Percentiles rank a stretch among this genome's conserved stretches.
These are phyloP conservation scores for Lentinula novae-zelandiae DNA, from an alignment of 1,284 basidiomycete genomes.

Conservation along the genomic window DNA sequence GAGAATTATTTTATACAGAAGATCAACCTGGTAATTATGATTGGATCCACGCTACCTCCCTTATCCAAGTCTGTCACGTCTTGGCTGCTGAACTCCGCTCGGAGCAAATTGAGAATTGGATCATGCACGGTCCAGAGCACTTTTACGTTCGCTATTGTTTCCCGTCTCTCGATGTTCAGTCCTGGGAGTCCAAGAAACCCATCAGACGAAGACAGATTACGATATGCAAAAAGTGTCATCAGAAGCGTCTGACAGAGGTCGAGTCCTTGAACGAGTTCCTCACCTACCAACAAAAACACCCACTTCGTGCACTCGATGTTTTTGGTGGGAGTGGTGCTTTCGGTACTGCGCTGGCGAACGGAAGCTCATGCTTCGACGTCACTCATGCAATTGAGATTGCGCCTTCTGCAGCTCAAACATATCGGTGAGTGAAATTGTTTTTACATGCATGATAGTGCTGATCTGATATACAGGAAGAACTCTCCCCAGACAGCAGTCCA, in stretches of 20 bases:
- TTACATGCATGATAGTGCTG: background rate
- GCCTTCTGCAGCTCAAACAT: constrained; percentile 65
- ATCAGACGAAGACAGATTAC: constrained; percentile 32
- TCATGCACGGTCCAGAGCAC: constrained; percentile 46
- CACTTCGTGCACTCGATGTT: constrained; percentile 52
- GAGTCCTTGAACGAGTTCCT: constrained; percentile 27
- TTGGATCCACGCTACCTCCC: constrained; percentile 28
- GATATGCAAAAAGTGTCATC: constrained; percentile 45
- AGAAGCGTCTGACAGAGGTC: constrained; percentile 26
- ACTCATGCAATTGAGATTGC: constrained; percentile 66
- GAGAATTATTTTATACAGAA: constrained; percentile 54
- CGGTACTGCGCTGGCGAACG: constrained; percentile 48
- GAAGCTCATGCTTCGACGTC: constrained; percentile 46
- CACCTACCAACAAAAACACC: constrained; percentile 24
- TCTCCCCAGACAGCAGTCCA: constrained; percentile 41
- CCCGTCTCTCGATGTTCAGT: constrained; percentile 31
- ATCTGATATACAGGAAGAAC: constrained; percentile 37
- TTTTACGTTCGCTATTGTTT: constrained; percentile 54
- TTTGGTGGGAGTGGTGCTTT: constrained; percentile 69
- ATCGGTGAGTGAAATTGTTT: constrained; percentile 37
- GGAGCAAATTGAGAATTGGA: constrained; percentile 41
- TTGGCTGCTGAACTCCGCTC: constrained; percentile 18
- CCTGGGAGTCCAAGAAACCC: constrained; percentile 33
- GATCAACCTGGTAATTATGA: constrained; percentile 43
- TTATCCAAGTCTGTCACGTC: constrained; percentile 49